Evolutionary conservation across 148 eudicot genomes (phyloP), one percentile per base, ranked within the genome.

Genomic region (Oxyria digyna): DNA sequence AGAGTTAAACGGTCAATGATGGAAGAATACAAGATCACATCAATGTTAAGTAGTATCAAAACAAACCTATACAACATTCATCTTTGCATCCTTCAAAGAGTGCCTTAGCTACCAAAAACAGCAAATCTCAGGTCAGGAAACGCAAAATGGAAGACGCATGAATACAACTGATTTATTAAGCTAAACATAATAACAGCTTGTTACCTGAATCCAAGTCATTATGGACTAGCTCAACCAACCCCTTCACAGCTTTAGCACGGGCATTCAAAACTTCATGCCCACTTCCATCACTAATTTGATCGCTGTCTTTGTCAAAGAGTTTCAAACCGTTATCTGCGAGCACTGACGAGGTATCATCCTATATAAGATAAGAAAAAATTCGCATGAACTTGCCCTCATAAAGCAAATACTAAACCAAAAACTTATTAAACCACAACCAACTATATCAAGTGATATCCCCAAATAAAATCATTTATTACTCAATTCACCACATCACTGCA

Each of bases 321-420:
- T 83, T 85, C 75, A 81, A 59, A 37, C 86, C 84, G 40, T 80
- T 75, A 71, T 87, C 88, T 77, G 95, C 88, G 38, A 85, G 80
- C 69, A 80, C 83, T 74, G 86, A 84, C 71, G 98, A 84, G 55
- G 87, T 76, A 75, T 87, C 96, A 74, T 86, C 97, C 96, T 93
- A 73, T n/a, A 73, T 37, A 79, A 70, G 46, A 55, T 54, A 69
- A 54, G 52, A 75, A 21, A n/a, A 48, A 1, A 15, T 15, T 23
- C 54, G 18, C 24, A 48, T 48, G 4, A 48, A 48, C 20, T 48
- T 48, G 18, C 24, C 57, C 24, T 20, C 38, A 35, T 35, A 35
- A 20, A 50, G 8, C 14, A 50, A 20, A 50, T 50, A 8, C 10
- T 0, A 7, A 50, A 50, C 11, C 27, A 18, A 18, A 21, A 50